These are phyloP conservation scores for Corchorus capsularis DNA, from an alignment of 345 rosid species.

Conservation along the genomic window DNA sequence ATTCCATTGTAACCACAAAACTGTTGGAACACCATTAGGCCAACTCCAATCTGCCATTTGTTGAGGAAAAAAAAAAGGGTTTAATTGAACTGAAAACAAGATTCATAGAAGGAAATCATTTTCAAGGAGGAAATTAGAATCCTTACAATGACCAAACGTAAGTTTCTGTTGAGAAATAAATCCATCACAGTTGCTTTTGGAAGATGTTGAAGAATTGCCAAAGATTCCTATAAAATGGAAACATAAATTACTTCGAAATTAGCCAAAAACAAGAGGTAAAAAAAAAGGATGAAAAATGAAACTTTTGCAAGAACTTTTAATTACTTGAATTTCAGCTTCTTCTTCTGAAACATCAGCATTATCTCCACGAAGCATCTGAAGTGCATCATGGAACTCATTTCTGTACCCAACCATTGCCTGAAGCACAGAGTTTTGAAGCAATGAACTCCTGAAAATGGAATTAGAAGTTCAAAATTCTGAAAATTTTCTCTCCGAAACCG, in stretches of 20 bases:
- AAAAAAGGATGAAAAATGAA: background rate
- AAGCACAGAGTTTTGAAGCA: background rate
- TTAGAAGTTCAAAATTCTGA: background rate
- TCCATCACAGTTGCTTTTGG: slow-evolving; percentile 70
- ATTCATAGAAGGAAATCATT: background rate
- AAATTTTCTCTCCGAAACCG: background rate
- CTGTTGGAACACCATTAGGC: slow-evolving; percentile 86
- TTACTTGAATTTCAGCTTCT: slow-evolving; percentile 71
- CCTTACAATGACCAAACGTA: slow-evolving; percentile 61
- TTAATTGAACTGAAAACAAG: background rate
- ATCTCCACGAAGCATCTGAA: slow-evolving; percentile 78
- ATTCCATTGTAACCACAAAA: slow-evolving; percentile 88
- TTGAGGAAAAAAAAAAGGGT: background rate
- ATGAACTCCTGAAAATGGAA: background rate
- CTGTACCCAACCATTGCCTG: slow-evolving; percentile 72
- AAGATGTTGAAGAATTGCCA: slow-evolving; percentile 58
- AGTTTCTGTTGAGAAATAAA: slow-evolving; percentile 67
- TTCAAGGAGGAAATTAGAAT: background rate
- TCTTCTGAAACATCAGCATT: slow-evolving; percentile 68
- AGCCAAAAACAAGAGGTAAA: background rate
- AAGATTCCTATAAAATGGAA: slow-evolving; percentile 56
- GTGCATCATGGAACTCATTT: slow-evolving; percentile 59
- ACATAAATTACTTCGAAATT: background rate
- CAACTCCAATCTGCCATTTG: slow-evolving; percentile 74
- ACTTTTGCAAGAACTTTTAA: background rate